Evolutionary conservation across 2,329 filamentous ascomycete genomes (phyloP), one percentile per base, ranked within the genome.

Genomic region (Decorospora gaudefroyi): DNA sequence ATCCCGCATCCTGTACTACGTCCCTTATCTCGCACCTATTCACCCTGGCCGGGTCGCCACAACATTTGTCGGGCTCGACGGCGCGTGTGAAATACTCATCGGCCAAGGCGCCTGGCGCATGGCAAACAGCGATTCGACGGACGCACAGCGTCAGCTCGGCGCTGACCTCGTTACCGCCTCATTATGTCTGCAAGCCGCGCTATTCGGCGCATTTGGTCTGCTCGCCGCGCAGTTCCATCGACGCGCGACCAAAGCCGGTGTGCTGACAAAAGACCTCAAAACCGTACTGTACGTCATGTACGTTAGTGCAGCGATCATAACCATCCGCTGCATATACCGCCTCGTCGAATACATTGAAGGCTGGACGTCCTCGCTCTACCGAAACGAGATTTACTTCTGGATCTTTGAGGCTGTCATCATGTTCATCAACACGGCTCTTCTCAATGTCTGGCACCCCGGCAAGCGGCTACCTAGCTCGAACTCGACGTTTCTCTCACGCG

Each of bases 41-140:
- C 78, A 82, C 51, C 79, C 79, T 0, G 79, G 78, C 3, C 74
- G 79, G 3, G 73, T 84, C 4, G 79, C 84, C 53, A 84, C 81
- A 50, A 76, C 75, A 3, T 80, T 85, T 49, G 68, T 85, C 23
- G 68, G 76, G 1, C 68, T 80, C 7, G 78, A 83, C 25, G 61
- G 68, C 2, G 65, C 75, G 0, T 74, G 83, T 26, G 76, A 81
- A 31, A 57, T 76, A 7, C 67, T 82, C 2, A 79, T 78, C 13
- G 76, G 69, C 4, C 77, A 78, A 36, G 79, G 79, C 2, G 78
- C 76, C 3, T 70, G 72, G 23, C 68, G 74, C 21, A 67, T 74
- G 38, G 71, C 73, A 4, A 75, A 77, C 37, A 62, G 64, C 2
- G 56, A 46, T 10, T 63, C 72, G 27, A 62, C 72, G 0, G 46